A percentile compares a stretch with the other conserved stretches of the same genome.
These are phyloP conservation scores for Carex littledalei DNA, from an alignment of 176 grass and related monocot species.

Conservation along the genomic window DNA sequence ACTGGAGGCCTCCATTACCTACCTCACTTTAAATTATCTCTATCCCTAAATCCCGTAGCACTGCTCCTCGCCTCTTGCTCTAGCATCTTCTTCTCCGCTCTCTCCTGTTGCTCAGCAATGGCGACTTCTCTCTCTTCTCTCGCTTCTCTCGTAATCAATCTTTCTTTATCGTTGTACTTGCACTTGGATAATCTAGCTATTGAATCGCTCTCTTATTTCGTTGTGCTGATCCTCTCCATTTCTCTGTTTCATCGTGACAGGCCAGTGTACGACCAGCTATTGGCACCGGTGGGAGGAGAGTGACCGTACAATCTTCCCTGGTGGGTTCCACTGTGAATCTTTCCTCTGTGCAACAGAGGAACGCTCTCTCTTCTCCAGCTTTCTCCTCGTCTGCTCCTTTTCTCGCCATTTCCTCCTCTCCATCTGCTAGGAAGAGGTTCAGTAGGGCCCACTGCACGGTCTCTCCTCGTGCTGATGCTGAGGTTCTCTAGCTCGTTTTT, in stretches of 20 bases:
- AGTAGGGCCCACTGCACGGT: slow-evolving; percentile 8
- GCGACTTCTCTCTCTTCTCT: slow-evolving; percentile 24
- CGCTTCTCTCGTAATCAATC: slow-evolving; percentile 9
- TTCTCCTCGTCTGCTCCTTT: slow-evolving; percentile 10
- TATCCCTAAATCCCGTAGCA: not conserved
- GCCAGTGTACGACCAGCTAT: slow-evolving; percentile 11
- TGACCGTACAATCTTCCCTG: not conserved
- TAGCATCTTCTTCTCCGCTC: not conserved
- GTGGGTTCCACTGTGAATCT: not conserved
- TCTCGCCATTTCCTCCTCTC: not conserved
- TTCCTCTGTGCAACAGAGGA: slow-evolving; percentile 2
- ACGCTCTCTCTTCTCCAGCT: not conserved
- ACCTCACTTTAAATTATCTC: not conserved
- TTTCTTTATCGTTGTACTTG: not conserved
- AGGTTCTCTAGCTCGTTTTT: slow-evolving; percentile 7
- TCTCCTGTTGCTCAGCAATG: not conserved
- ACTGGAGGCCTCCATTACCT: not conserved
- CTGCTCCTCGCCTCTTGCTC: not conserved
- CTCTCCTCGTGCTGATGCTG: slow-evolving; percentile 19
- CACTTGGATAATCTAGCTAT: not conserved
- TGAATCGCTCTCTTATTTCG: not conserved
- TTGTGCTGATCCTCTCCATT: not conserved
- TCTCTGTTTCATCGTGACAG: slow-evolving; percentile 5
- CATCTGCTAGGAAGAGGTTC: not conserved
- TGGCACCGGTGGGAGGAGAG: not conserved